Evolutionary conservation across 1,284 basidiomycete species (phyloP), one percentile per base, ranked within the genome.

Genomic region (Boletus albobrunnescens): DNA sequence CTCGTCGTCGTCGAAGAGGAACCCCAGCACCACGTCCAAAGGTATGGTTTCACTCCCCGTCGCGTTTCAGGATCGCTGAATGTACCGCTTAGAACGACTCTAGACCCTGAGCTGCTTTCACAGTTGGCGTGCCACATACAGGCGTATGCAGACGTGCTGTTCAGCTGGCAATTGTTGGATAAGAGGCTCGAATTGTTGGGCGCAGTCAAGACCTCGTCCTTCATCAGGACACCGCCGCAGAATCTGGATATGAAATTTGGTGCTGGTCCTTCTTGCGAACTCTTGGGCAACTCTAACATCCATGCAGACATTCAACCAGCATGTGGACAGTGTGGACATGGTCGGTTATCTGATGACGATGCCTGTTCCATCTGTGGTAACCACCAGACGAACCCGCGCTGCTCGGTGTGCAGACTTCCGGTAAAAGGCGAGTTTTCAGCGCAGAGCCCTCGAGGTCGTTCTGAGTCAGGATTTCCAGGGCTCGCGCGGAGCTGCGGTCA

Each of bases 371-470:
- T 67, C 12, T 90, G 87, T 53, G 67, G 66, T 20, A 64, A 63
- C 8, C 64, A 70, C 26, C 70, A 71, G 41, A 65, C 63, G 11
- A 70, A 72, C 57, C 73, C 83, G 1, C 65, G 68, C 2, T 92
- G 89, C 60, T 77, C 84, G 0, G 76, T 90, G 27, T 92, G 90
- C 64, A 77, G 88, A 33, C 72, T 91, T 16, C 85, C 88, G 4
- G 81, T 90, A 49, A 87, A 81, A 76, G 88, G 89, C 83, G 55
- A 36, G 75, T 66, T 16, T 41, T 6, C 35, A 13, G 42, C n/a
- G 4, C n/a, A 7, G 13, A 31, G 22, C 3, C 16, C 1, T 14
- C 24, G 13, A 20, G 14, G 7, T n/a, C 43, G 31, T 40, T 6
- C 27, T 31, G 24, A 32, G 24, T 27, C 20, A 50, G 14, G 19